Percentiles rank a stretch among this genome's conserved stretches.
These are phyloP conservation scores for Heliosperma pusillum DNA, from an alignment of 148 eudicot species.

Conservation along the genomic window DNA sequence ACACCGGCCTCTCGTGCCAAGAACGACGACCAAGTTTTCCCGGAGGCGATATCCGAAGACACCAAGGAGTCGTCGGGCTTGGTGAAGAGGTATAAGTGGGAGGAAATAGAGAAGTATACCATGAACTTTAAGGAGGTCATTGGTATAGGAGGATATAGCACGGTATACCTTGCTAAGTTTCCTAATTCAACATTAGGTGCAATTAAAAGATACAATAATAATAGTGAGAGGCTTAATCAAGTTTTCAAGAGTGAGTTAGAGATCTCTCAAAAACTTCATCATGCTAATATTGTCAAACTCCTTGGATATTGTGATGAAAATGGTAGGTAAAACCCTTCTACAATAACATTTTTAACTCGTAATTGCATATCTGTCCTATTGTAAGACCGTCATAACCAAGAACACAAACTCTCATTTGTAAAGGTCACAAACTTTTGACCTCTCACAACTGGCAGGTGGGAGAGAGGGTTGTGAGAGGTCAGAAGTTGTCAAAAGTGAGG, in stretches of 20 bases:
- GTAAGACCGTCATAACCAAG: too few species aligned
- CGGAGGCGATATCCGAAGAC: slow-evolving; percentile 11
- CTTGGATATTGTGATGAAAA: slow-evolving; percentile 62
- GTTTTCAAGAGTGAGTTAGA: slow-evolving; percentile 63
- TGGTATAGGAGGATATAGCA: slow-evolving; percentile 76
- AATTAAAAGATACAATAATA: slow-evolving; percentile 45
- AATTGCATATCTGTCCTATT: neutral
- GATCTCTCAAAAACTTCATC: slow-evolving; percentile 42
- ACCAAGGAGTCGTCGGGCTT: neutral
- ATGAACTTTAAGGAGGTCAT: slow-evolving; percentile 43
- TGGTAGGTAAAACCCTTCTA: neutral
- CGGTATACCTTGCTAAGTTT: slow-evolving; percentile 58
- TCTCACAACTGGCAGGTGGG: too few species aligned
- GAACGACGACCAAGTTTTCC: slow-evolving; percentile 18
- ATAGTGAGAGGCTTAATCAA: slow-evolving; percentile 48
- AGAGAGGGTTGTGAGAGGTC: too few species aligned
- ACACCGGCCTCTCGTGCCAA: neutral
- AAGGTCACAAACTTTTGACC: too few species aligned
- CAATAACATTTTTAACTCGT: neutral
- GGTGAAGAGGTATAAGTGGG: slow-evolving; percentile 53
- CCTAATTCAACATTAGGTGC: slow-evolving; percentile 45
- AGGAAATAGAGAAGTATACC: slow-evolving; percentile 39
- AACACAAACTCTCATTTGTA: too few species aligned
- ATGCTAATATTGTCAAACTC: slow-evolving; percentile 55
- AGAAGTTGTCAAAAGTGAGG: too few species aligned